Evolutionary conservation across 805 yeast genomes (phyloP), one percentile per base, ranked within the genome.

Genomic region (Yamadazyma ubonensis): DNA sequence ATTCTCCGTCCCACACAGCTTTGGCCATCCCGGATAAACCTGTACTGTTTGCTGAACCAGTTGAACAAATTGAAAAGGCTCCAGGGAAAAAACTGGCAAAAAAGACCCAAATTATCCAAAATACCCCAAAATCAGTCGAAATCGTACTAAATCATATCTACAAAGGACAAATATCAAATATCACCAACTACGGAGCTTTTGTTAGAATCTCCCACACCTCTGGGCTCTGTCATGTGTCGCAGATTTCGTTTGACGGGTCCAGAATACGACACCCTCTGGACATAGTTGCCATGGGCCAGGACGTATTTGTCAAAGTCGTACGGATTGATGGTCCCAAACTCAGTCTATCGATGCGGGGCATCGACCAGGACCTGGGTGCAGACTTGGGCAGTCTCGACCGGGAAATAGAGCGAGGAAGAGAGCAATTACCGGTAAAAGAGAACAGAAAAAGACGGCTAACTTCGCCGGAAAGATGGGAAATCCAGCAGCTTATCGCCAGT

Each of bases 401-500:
- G 10, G 22, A 41, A 29, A 17, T 19, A 15, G 26, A 27, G 12
- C 27, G 56, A 28, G 31, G 36, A 33, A 20, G 44, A 18, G 50
- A 51, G 39, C 35, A 48, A 30, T 21, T 41, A 28, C 29, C 29
- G 27, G 45, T 26, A 38, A 34, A 20, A 15, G 46, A 32, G 6
- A 38, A 46, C 54, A 51, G 33, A 23, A 58, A 56, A 32, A 41
- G 71, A 44, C 70, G 86, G 38, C 58, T 83, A 25, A 83, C 95
- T 0, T 84, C 95, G 0, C 95, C 95, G 0, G 98, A 90, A 59
- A 63, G 88, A 41, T 90, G 96, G 96, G 97, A 91, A 55, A 72
- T 86, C 37, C 70, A 85, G 23, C 96, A 90, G 55, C 63, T 90
- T 32, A 85, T 84, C 18, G 81, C 91, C 0, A 77, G 91, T 4